phyloP scores from a whole-genome alignment of 2,329 filamentous ascomycete species.

The Cladosporium sp. region DNA sequence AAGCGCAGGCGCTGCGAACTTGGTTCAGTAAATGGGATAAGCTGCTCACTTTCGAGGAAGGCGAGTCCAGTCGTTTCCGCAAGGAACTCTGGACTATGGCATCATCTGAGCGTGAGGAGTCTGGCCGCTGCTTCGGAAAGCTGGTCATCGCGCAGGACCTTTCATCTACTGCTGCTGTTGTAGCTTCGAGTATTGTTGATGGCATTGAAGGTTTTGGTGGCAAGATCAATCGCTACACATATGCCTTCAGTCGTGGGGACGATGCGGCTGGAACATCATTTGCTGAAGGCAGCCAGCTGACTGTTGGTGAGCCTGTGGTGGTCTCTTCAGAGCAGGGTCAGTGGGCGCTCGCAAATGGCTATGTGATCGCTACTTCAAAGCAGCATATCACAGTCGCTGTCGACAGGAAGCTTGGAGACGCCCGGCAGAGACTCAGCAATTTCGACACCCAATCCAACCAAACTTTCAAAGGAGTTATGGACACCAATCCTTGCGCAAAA shows the following conservation, averaged over 20 bases:
- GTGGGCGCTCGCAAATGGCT: constrained; percentile 90
- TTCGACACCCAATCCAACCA: constrained; percentile 78
- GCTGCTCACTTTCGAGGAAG: constrained; percentile 89
- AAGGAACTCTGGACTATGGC: constrained; percentile 95
- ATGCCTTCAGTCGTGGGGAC: constrained; percentile 67
- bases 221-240: constrained; percentile 88
- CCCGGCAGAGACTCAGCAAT: constrained; percentile 66
- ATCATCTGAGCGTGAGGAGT: constrained; percentile 78
- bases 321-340: constrained; percentile 93
- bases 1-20: constrained; percentile 55
- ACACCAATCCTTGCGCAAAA: constrained; percentile 57
- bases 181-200: constrained; percentile 20
- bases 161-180: constrained; percentile 18
- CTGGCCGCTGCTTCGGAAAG: constrained; percentile 84
- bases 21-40: constrained; percentile 97
- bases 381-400: constrained; percentile 80
- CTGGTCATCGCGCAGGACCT: constrained; percentile 63
- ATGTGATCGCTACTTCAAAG: constrained; percentile 71
- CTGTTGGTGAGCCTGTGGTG: constrained; percentile 86
- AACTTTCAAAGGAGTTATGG: constrained; percentile 86
- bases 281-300: constrained; percentile 75
- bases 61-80: constrained; percentile 78
- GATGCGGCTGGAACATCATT: constrained; percentile 65
- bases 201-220: constrained; percentile 43
- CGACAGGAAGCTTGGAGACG: constrained; percentile 83